Percentiles rank a stretch among this genome's conserved stretches.
Evolutionary conservation across 805 yeast species (phyloP).

Genomic region (Deakozyma indianensis): DNA sequence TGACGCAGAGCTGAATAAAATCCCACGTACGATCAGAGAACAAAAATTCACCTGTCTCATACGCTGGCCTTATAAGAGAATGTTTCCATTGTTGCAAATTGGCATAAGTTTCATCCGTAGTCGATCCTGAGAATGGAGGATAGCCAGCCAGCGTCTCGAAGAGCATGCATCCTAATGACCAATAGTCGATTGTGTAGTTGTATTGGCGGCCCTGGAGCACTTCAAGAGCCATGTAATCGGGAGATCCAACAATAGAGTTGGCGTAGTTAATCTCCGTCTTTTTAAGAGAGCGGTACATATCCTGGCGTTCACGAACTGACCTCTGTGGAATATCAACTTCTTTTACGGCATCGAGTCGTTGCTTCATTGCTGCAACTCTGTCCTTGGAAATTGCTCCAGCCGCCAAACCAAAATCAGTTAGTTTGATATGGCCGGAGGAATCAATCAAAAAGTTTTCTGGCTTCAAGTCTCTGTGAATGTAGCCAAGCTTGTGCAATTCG

Average conservation of each 20-base stretch:
- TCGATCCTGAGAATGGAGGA: conserved; percentile 92
- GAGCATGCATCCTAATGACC: conserved; percentile 97
- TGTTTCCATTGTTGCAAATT: conserved; percentile 89
- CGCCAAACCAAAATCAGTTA: conserved; percentile 94
- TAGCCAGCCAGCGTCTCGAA: conserved; percentile 94
- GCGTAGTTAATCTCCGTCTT: conserved; percentile 70
- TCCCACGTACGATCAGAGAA: conserved; percentile 97
- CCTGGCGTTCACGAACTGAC: conserved; percentile 76
- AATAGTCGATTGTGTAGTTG: conserved; percentile 93
- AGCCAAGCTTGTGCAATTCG: conserved; percentile 86
- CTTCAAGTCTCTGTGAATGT: conserved; percentile 91
- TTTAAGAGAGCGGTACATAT: conserved; percentile 65
- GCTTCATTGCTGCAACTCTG: conserved; percentile 82
- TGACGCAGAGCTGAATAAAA: conserved; percentile 61
- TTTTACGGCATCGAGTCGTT: conserved; percentile 49
- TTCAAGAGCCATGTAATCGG: conserved; percentile 98
- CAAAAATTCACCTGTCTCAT: conserved; percentile 80
- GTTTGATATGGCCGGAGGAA: conserved; percentile 77
- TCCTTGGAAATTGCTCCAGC: conserved; percentile 91
- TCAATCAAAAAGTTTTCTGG: conserved; percentile 90
- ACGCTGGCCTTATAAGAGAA: conserved; percentile 75
- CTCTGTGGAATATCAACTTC: conserved; percentile 59
- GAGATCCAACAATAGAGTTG: conserved; percentile 92
- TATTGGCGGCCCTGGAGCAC: conserved; percentile 88
- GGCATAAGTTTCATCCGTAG: conserved; percentile 87